Conservation (phyloP, 2,329 filamentous ascomycete genomes). For the Colletotrichum musicola region DNA sequence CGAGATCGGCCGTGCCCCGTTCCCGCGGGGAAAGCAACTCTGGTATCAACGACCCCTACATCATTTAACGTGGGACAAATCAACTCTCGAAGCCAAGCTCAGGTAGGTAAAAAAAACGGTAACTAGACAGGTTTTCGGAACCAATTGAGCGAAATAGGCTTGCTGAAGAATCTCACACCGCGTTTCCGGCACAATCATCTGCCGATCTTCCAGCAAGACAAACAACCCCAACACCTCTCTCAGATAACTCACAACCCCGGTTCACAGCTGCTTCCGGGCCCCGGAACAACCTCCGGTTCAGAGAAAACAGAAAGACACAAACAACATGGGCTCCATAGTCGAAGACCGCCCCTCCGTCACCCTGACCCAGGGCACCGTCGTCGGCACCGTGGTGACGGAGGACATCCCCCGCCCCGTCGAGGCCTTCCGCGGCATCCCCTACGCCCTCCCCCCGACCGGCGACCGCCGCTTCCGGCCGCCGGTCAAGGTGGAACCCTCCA, state of each 20-base stretch:
- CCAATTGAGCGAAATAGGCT: not conserved
- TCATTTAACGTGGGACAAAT: slow-evolving; percentile 24
- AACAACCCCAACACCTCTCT: no score
- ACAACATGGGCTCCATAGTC: slow-evolving; percentile 28
- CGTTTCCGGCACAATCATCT: slow-evolving; percentile 3
- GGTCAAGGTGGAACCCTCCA: slow-evolving; percentile 47
- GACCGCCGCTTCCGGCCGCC: slow-evolving; percentile 59
- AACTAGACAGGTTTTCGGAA: not conserved
- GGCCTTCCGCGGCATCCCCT: slow-evolving; percentile 64
- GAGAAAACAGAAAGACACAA: not conserved
- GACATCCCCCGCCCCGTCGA: slow-evolving; percentile 59
- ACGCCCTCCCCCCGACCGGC: slow-evolving; percentile 52
- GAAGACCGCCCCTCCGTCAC: slow-evolving; percentile 31
- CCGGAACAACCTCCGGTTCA: not conserved
- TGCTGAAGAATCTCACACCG: slow-evolving; percentile 10
- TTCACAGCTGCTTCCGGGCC: not conserved
- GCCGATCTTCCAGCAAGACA: not conserved
- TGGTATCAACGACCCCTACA: slow-evolving; percentile 6
- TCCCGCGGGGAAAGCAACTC: slow-evolving; percentile 28
- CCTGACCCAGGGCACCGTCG: slow-evolving; percentile 56
- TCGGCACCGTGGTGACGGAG: slow-evolving; percentile 50
- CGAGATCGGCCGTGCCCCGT: slow-evolving; percentile 28
- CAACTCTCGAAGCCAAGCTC: slow-evolving; percentile 10
- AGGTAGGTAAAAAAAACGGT: not conserved
- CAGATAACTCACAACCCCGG: not conserved